Evolutionary conservation across 2,329 filamentous ascomycete species (phyloP), one percentile per base, ranked within the genome.

Genomic region (Bipolaris cookei): DNA sequence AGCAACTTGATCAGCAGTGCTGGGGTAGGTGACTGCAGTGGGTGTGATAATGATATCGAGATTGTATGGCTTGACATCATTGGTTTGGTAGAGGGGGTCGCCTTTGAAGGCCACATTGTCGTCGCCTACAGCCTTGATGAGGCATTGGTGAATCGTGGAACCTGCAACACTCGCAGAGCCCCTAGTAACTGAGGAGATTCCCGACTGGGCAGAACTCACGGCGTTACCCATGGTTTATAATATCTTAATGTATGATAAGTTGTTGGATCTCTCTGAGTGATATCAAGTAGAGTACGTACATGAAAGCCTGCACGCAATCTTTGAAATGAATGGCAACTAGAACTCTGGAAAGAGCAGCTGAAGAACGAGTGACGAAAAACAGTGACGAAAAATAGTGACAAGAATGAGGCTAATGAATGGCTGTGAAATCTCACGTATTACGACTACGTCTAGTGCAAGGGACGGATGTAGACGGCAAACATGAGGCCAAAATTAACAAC

Each of bases 21-120:
- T 69, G 0, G 86, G 86, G 25, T 84, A 81, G 2, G 86, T 80
- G 14, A 89, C 83, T 2, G 84, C 85, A 6, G 79, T 74, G 1
- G 86, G 86, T 0, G 73, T 79, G 5, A 73, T 59, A 4, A 61
- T 49, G 16, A 74, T 63, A 21, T 71, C 74, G 7, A 77, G 64
- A 56, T 78, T 78, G 67, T 75, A 77, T 1, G 75, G 73, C 51
- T 72, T 74, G 43, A 76, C 73, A 39, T 76, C 66, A 4, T 50
- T 43, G 6, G 73, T 25, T 45, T 76, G 67, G 50, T 70, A 77
- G 1, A 72, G 58, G 23, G 67, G 61, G 2, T 67, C 64, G 10
- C 54, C 51, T 37, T 69, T 64, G 45, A 62, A 62, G 4, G 72
- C 70, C 2, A 74, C 48, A 2, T 69, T 57, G 4, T 59, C 58